Percentiles rank a stretch among this genome's conserved stretches.
phyloP scores from a whole-genome alignment of 2,329 filamentous ascomycete genomes.

The Fusarium verticillioides region DNA sequence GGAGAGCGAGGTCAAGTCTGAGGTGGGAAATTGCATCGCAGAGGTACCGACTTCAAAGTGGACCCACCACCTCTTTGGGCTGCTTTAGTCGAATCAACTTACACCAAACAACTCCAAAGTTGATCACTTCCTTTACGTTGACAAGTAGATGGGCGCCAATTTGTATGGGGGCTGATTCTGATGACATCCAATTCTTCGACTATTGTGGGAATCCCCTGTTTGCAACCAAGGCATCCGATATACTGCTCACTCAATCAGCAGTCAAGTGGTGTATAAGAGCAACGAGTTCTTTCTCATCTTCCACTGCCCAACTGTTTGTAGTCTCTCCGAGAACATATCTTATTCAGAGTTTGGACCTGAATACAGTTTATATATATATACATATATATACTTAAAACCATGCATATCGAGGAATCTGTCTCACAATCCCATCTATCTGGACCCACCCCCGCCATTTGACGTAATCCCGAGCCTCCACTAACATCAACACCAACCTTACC shows the following conservation, averaged over 20 bases:
- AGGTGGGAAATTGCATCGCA: conserved; percentile 2
- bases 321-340: not conserved
- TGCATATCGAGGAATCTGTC: not conserved
- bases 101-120: conserved; percentile 3
- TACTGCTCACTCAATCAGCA: not conserved
- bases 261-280: not conserved
- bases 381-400: not conserved
- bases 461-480: conserved; percentile 22
- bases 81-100: conserved; percentile 20
- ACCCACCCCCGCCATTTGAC: conserved; percentile 36
- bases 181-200: no score
- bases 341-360: not conserved
- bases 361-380: not conserved
- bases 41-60: not conserved
- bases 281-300: not conserved
- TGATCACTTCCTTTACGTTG: conserved; percentile 4
- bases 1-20: not conserved
- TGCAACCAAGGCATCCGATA: not conserved
- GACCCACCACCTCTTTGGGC: conserved; percentile 29
- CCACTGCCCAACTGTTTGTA: no score
- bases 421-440: not conserved
- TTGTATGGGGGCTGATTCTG: not conserved
- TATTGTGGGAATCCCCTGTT: not conserved
- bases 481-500: not conserved
- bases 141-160: not conserved